Conservation (phyloP, 371 early-diverging fungal genomes). For the Mucor lusitanicus region DNA sequence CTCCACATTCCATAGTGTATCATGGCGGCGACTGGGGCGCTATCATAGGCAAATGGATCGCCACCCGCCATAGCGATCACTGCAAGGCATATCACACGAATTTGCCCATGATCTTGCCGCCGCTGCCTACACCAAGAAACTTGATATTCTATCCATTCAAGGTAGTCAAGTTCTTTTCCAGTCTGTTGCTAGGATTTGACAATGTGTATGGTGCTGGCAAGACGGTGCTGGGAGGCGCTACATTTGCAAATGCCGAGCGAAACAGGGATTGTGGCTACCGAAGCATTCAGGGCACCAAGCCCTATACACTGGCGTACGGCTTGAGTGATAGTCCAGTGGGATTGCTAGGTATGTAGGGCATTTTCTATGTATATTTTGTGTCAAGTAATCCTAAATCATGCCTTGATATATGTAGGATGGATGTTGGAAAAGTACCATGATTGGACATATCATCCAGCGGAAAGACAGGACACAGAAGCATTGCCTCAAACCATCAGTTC, state of each 20-base stretch:
- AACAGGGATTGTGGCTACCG: constrained; percentile 47
- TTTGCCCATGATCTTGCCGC: constrained; percentile 39
- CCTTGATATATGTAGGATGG: constrained; percentile 50
- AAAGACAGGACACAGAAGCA: constrained; percentile 19
- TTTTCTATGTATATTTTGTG: neutral
- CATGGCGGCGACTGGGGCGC: constrained; percentile 62
- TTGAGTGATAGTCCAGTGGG: constrained; percentile 66
- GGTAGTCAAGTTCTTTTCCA: constrained; percentile 11
- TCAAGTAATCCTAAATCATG: neutral
- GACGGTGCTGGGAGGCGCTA: constrained; percentile 6
- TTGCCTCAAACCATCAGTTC: constrained; percentile 47
- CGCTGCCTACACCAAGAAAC: constrained; percentile 23
- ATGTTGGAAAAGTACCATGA: constrained; percentile 65
- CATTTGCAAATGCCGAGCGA: constrained; percentile 25
- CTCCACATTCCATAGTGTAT: constrained; percentile 11
- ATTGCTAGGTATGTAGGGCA: constrained; percentile 18
- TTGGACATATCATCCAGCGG: constrained; percentile 51
- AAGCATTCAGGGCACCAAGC: constrained; percentile 52
- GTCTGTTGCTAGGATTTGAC: constrained; percentile 21
- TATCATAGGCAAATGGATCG: constrained; percentile 44
- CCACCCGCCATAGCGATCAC: constrained; percentile 31
- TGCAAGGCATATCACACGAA: constrained; percentile 50
- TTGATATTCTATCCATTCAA: constrained; percentile 19
- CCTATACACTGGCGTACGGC: constrained; percentile 58
- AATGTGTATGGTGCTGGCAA: constrained; percentile 17